Conservation (phyloP, 805 yeast species). For the Lipomyces lipofer region DNA sequence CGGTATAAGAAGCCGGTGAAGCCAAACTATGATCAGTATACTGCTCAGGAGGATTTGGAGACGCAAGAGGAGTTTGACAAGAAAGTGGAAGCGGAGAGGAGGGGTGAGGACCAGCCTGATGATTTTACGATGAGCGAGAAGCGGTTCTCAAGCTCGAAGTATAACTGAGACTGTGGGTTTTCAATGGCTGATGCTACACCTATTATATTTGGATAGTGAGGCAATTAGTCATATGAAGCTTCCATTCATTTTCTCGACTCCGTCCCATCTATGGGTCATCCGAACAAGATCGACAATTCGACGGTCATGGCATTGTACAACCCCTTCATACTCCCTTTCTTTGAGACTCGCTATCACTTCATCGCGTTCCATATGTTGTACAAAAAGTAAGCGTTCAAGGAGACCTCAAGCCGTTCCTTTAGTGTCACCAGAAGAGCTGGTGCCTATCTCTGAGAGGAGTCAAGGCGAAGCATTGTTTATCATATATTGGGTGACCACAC, state of each 20-base stretch:
- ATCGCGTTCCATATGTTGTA: no score
- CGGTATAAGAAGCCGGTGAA: background rate
- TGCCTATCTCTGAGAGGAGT: no score
- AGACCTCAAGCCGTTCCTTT: no score
- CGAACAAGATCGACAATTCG: no score
- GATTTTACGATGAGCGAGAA: conserved; percentile 27
- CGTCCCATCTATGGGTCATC: no score
- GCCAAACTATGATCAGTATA: background rate
- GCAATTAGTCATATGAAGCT: background rate
- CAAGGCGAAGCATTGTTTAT: background rate
- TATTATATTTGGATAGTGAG: background rate
- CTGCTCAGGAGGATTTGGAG: conserved; percentile 8
- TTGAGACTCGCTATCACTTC: no score
- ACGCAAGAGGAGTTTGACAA: conserved; percentile 28
- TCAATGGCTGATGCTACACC: background rate
- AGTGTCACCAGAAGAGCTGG: no score
- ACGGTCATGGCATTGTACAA: no score
- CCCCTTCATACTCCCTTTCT: no score
- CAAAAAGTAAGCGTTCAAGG: no score
- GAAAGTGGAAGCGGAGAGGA: conserved; percentile 28
- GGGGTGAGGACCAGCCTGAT: conserved; percentile 30
- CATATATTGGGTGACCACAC: no score
- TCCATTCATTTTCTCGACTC: no score
- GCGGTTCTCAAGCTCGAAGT: conserved; percentile 24
- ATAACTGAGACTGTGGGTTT: conserved; percentile 12